Evolutionary conservation across 129 eudicot genomes (phyloP).

Genomic region (Solidago caesia): DNA sequence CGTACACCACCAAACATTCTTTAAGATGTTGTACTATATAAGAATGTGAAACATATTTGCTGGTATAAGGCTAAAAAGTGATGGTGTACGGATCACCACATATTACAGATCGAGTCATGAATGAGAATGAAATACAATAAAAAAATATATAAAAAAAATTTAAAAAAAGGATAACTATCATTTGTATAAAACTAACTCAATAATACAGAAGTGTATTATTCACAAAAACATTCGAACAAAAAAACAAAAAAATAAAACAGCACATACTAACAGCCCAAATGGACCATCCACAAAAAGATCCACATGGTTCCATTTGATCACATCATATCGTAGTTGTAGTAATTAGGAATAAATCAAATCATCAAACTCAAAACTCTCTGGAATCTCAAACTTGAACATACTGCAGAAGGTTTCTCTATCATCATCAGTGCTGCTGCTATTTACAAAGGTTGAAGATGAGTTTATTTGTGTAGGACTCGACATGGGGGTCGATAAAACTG

Average conservation of each 20-base stretch:
- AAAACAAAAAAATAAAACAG: not conserved
- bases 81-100: no score
- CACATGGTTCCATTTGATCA: slow-evolving; percentile 29
- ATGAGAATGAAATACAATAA: no score
- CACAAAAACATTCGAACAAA: slow-evolving; percentile 28
- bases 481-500: slow-evolving; percentile 47
- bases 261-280: slow-evolving; percentile 10
- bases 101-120: no score
- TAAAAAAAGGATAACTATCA: no score
- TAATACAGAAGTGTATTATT: slow-evolving; percentile 30
- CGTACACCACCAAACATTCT: no score
- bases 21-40: no score
- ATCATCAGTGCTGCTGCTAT: slow-evolving; percentile 53
- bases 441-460: slow-evolving; percentile 48
- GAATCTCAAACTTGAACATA: slow-evolving; percentile 73
- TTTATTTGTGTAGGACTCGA: slow-evolving; percentile 53
- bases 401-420: slow-evolving; percentile 73
- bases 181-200: slow-evolving; percentile 8
- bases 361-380: slow-evolving; percentile 73
- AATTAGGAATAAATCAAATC: slow-evolving; percentile 54
- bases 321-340: slow-evolving; percentile 8
- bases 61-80: no score
- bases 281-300: slow-evolving; percentile 23
- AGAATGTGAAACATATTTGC: no score
- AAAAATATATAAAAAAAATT: no score